phyloP scores from a whole-genome alignment of 2,329 filamentous ascomycete genomes.

The Fusarium circinatum region DNA sequence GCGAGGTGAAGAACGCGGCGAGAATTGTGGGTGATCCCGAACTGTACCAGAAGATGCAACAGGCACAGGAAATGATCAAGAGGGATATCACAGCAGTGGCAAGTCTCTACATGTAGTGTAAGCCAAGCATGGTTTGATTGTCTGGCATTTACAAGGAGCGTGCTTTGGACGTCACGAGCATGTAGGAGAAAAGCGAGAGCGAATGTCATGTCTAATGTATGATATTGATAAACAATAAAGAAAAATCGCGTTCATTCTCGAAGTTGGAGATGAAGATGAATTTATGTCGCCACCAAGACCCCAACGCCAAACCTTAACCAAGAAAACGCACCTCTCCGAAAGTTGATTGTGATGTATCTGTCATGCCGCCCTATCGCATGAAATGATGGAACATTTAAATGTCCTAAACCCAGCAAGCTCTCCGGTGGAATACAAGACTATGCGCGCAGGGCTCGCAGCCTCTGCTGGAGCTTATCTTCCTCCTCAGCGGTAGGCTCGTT shows the following conservation, averaged over 20 bases:
- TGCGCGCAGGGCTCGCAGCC: slow-evolving; percentile 65
- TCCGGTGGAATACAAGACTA: slow-evolving; percentile 39
- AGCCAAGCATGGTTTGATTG: not conserved
- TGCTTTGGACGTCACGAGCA: not conserved
- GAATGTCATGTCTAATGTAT: slow-evolving; percentile 18
- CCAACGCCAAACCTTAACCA: slow-evolving; percentile 42
- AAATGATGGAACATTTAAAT: not conserved
- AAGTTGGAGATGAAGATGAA: slow-evolving; percentile 22
- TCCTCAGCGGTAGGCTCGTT: slow-evolving; percentile 79
- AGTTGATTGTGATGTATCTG: slow-evolving; percentile 1
- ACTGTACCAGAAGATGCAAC: slow-evolving; percentile 95
- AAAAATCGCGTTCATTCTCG: slow-evolving; percentile 15
- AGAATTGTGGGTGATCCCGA: slow-evolving; percentile 94
- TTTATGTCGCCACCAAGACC: slow-evolving; percentile 29
- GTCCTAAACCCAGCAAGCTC: not conserved
- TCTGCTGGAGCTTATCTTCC: slow-evolving; percentile 77
- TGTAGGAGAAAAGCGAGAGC: not conserved
- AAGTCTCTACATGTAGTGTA: slow-evolving; percentile 92
- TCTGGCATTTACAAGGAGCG: not conserved
- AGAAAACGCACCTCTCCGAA: slow-evolving; percentile 7
- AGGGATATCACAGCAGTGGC: slow-evolving; percentile 92
- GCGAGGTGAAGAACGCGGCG: slow-evolving; percentile 97
- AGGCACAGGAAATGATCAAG: slow-evolving; percentile 97
- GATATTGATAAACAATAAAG: slow-evolving; percentile 12
- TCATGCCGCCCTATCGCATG: not conserved